phyloP scores from a whole-genome alignment of 2,329 filamentous ascomycete species.

The Trichoderma afroharzianum region DNA sequence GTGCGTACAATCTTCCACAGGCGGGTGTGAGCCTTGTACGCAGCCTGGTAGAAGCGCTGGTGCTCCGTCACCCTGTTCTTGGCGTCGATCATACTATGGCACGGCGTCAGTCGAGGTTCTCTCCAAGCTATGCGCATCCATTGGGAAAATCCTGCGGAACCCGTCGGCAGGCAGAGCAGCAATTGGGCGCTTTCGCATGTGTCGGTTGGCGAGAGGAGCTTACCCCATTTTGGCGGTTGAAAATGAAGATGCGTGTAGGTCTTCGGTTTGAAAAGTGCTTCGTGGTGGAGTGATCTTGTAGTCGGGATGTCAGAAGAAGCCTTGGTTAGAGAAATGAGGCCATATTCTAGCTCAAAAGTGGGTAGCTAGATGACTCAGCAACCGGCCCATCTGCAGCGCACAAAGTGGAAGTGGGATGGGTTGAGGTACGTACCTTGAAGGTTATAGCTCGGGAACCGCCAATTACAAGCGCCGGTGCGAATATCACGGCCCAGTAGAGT shows the following conservation, averaged over 20 bases:
- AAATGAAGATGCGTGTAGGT: constrained; percentile 23
- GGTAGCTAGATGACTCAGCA: constrained; percentile 35
- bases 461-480: constrained; percentile 1
- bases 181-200: not conserved
- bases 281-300: constrained; percentile 24
- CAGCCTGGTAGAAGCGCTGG: constrained; percentile 72
- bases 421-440: not conserved
- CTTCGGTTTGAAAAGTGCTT: constrained; percentile 24
- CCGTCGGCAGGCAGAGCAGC: not conserved
- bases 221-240: constrained; percentile 41
- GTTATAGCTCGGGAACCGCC: not conserved
- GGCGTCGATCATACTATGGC: constrained; percentile 59
- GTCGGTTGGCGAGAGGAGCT: constrained; percentile 18
- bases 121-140: constrained; percentile 5
- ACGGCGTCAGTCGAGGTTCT: not conserved
- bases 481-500: not conserved
- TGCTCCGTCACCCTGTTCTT: constrained; percentile 72
- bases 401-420: not conserved
- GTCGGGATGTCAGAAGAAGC: not conserved
- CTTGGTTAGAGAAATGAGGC: constrained; percentile 37
- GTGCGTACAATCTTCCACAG: constrained; percentile 72
- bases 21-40: constrained; percentile 65
- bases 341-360: constrained; percentile 34
- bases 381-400: constrained; percentile 9
- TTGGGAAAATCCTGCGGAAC: not conserved